phyloP scores from a whole-genome alignment of 805 yeast genomes.

The Candida ascalaphidarum region DNA sequence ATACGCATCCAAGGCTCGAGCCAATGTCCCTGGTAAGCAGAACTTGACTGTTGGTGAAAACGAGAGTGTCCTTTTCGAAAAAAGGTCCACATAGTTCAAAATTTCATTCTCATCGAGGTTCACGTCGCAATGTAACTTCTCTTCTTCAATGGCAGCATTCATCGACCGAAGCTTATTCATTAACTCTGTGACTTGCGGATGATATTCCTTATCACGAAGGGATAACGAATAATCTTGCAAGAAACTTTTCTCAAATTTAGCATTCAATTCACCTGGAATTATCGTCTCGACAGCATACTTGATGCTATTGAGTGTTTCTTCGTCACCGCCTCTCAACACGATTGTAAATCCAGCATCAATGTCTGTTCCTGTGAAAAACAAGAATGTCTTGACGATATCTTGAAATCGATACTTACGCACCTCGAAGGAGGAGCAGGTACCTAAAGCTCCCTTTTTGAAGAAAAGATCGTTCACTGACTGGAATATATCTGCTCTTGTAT shows the following conservation, averaged over 20 bases:
- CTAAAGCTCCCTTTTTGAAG: conserved; percentile 49
- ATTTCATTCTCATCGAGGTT: conserved; percentile 24
- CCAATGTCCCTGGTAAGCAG: conserved; percentile 57
- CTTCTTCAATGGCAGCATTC: conserved; percentile 6
- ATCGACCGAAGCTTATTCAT: conserved; percentile 1
- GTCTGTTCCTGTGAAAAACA: conserved; percentile 75
- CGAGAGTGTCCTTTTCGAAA: conserved; percentile 53
- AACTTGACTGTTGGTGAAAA: conserved; percentile 81
- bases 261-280: conserved; percentile 69
- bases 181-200: conserved; percentile 4
- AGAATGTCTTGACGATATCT: conserved; percentile 55
- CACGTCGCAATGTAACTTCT: conserved; percentile 8
- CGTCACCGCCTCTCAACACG: conserved; percentile 73
- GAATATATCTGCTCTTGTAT: conserved; percentile 79
- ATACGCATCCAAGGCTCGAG: conserved; percentile 48
- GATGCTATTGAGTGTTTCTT: conserved; percentile 50
- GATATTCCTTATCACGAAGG: conserved; percentile 4
- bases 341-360: conserved; percentile 73
- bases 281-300: conserved; percentile 77
- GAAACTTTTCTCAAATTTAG: conserved; percentile 53
- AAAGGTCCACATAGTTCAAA: conserved; percentile 22
- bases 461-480: conserved; percentile 81
- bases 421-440: conserved; percentile 65
- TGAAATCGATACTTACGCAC: conserved; percentile 57
- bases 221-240: conserved; percentile 14